Base-by-base conservation (phyloP, 768 basidiomycete species). In the Mycena olivaceomarginata region DNA sequence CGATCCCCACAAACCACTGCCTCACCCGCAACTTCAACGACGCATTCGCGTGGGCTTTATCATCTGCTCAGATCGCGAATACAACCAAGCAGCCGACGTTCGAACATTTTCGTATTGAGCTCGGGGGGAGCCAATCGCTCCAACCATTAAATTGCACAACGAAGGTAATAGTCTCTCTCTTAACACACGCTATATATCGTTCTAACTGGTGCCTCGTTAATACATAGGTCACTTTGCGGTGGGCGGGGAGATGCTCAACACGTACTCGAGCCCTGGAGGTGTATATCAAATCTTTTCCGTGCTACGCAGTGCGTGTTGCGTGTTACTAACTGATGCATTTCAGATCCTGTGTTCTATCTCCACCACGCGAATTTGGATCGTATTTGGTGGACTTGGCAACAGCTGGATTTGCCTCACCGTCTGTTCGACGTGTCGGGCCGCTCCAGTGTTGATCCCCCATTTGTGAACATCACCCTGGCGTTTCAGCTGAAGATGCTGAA, bases 31-130 rank as follows among this genome's bases (percentile, higher is more conserved):
- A 75, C 2, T 82, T 86, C 70, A 78, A 84, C 25, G 72, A 82
- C 51, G 64, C 70, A 7, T 75, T 70, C 41, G 67, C 53, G 9
- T 71, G 72, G 41, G 81, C 70, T 39, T 60, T 84, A 22, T 82
- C 75, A 25, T 82, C 77, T 39, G 76, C 43, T 4, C 76, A 80
- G 13, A 80, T 86, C 0, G 81, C 74, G 1, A 80, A 81, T 39
- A 81, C 82, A 0, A 84, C 81, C 2, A 79, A 80, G 16, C 79
- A 82, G 64, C 77, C 81, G 4, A 83, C 77, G 4, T 88, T 84
- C 41, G 84, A 87, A 67, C 46, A 41, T 31, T 88, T 89, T 70
- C 81, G 85, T n/a, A 79, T 83, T 6, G 84, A 87, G 74, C 80
- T 88, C 1, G 87, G 67, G 87, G 87, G 3, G 48, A 67, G 25